Conservation (phyloP, 805 yeast genomes). For the Cyberlindnera samutprakarnensis region DNA sequence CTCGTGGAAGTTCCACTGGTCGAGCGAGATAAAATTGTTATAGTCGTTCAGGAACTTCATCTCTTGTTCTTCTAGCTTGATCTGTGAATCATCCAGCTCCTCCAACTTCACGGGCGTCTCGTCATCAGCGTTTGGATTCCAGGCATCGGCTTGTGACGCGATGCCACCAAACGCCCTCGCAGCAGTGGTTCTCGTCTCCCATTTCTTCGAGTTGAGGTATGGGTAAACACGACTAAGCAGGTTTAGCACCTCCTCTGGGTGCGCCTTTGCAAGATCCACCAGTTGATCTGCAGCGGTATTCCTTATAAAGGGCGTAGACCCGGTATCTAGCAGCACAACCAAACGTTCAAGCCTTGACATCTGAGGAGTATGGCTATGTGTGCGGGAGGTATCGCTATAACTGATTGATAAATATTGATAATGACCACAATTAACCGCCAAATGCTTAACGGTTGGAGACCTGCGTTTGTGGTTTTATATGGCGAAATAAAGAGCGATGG, state of each 20-base stretch:
- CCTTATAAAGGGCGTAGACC: constrained; percentile 87
- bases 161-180: constrained; percentile 94
- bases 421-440: too few relatives aligned
- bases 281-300: constrained; percentile 97
- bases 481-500: too few relatives aligned
- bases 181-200: constrained; percentile 96
- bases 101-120: constrained; percentile 17
- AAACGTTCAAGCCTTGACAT: constrained; percentile 38
- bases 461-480: too few relatives aligned
- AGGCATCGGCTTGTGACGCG: constrained; percentile 62
- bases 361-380: too few relatives aligned
- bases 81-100: constrained; percentile 12
- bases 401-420: too few relatives aligned
- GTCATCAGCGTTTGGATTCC: constrained; percentile 64
- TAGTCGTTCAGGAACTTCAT: constrained; percentile 27
- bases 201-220: constrained; percentile 67
- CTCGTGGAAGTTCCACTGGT: constrained; percentile 42
- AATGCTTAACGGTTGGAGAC: too few relatives aligned
- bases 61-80: constrained; percentile 18
- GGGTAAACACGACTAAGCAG: constrained; percentile 88
- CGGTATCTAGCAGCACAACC: constrained; percentile 68
- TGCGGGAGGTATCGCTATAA: too few relatives aligned
- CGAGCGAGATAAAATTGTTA: constrained; percentile 35
- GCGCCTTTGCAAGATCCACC: constrained; percentile 87
- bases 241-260: constrained; percentile 85